Evolutionary conservation across 2,329 filamentous ascomycete species (phyloP).

Genomic region (Albophoma yamanashiensis): DNA sequence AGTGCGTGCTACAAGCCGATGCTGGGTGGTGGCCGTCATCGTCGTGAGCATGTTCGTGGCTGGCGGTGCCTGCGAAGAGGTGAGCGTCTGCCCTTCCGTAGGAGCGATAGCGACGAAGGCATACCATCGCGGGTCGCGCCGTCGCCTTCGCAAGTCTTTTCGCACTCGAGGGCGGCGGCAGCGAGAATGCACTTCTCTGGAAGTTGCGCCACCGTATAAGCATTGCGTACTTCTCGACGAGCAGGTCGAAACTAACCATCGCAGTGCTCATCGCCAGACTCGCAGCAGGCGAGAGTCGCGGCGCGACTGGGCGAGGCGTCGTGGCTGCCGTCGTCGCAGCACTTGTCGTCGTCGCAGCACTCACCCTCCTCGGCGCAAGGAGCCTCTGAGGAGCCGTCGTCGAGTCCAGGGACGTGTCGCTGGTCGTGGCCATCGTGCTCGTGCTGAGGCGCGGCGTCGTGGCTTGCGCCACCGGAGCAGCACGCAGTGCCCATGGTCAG

Average conservation of each 20-base stretch:
- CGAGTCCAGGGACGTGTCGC: background rate
- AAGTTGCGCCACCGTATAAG: background rate
- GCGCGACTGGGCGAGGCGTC: slow-evolving; percentile 4
- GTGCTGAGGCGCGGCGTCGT: background rate
- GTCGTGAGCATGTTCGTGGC: slow-evolving; percentile 16
- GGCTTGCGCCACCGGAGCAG: slow-evolving; percentile 3
- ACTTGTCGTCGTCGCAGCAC: slow-evolving; percentile 7
- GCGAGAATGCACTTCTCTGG: slow-evolving; percentile 20
- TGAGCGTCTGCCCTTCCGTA: background rate
- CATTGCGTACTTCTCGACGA: background rate
- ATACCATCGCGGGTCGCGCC: slow-evolving; percentile 11
- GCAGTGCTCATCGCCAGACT: slow-evolving; percentile 14
- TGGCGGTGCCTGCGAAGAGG: slow-evolving; percentile 3
- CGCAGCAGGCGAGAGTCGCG: slow-evolving; percentile 13
- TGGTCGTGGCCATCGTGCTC: background rate
- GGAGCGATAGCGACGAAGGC: background rate
- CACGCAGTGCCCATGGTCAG: slow-evolving; percentile 6
- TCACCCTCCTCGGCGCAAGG: slow-evolving; percentile 1
- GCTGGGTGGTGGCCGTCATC: slow-evolving; percentile 12
- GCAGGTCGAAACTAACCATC: slow-evolving; percentile 8
- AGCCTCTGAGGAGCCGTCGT: background rate
- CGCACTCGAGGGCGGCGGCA: slow-evolving; percentile 18
- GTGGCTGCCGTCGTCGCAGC: slow-evolving; percentile 9
- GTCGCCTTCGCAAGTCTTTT: slow-evolving; percentile 16
- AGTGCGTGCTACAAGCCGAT: slow-evolving; percentile 19